Evolutionary conservation across 768 basidiomycete species (phyloP).

Genomic region (Psilocybe cubensis): DNA sequence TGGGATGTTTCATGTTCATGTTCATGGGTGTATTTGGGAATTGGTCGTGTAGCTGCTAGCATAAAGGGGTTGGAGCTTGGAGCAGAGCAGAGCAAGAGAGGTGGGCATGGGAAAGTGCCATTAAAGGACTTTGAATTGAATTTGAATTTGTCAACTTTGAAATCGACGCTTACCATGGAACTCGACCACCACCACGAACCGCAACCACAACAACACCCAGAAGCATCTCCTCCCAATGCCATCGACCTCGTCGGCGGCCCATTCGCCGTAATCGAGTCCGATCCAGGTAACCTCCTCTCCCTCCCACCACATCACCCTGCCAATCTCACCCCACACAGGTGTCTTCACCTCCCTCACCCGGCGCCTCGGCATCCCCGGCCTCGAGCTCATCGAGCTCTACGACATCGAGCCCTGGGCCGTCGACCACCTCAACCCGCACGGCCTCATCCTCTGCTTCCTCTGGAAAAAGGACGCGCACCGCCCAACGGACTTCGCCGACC

Average conservation of each 20-base stretch:
- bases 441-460: conserved; percentile 66
- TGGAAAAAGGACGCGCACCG: conserved; percentile 55
- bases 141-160: background rate
- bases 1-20: too few species aligned
- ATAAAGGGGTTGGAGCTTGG: too few species aligned
- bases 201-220: background rate
- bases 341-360: conserved; percentile 63
- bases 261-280: conserved; percentile 65
- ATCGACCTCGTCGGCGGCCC: conserved; percentile 62
- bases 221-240: background rate
- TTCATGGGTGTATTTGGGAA: too few species aligned
- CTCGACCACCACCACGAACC: conserved; percentile 15
- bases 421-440: conserved; percentile 60
- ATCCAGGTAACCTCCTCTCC: conserved; percentile 39
- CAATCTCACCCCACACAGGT: conserved; percentile 31
- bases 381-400: conserved; percentile 63
- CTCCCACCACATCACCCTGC: background rate
- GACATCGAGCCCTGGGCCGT: conserved; percentile 67
- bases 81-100: too few species aligned
- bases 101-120: background rate
- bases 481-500: conserved; percentile 51
- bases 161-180: conserved; percentile 6
- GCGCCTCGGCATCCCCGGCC: conserved; percentile 51
- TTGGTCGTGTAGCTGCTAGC: too few species aligned
- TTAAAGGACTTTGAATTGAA: background rate